Evolutionary conservation across 164 flowering plant species (phyloP).

Genomic region (Chimonanthus praecox): DNA sequence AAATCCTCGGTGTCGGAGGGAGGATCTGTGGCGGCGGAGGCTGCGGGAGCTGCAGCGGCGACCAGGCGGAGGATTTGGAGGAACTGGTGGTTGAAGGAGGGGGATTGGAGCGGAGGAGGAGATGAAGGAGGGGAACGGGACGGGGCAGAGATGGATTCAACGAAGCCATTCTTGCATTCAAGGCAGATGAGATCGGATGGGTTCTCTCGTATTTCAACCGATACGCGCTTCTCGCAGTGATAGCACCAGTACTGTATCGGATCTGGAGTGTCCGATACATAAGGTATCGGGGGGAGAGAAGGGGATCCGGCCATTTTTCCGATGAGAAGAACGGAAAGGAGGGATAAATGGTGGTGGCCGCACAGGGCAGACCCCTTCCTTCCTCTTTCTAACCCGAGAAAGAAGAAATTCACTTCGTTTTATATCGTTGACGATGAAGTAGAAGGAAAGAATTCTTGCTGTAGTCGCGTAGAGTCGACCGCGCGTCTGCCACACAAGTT

Average conservation of each 20-base stretch:
- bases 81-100: conserved; percentile 48
- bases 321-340: conserved; percentile 6
- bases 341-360: conserved; percentile 45
- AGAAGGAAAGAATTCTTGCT: too few relatives aligned
- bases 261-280: conserved; percentile 13
- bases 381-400: too few relatives aligned
- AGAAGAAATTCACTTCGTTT: too few relatives aligned
- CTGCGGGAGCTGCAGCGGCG: conserved; percentile 31
- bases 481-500: too few relatives aligned
- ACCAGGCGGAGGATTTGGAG: conserved; percentile 56
- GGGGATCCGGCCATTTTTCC: conserved; percentile 20
- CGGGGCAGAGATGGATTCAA: conserved; percentile 36
- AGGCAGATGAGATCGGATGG: conserved; percentile 47
- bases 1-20: conserved; percentile 39
- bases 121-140: background rate
- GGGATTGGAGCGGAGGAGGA: conserved; percentile 21
- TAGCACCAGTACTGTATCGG: conserved; percentile 53
- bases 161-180: conserved; percentile 73
- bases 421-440: too few relatives aligned
- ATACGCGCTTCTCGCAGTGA: conserved; percentile 66
- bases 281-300: conserved; percentile 16
- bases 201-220: conserved; percentile 48
- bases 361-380: conserved; percentile 1
- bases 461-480: too few relatives aligned
- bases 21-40: conserved; percentile 17